These are phyloP conservation scores for Parathielavia appendiculata DNA, from an alignment of 495 filamentous ascomycete genomes.

Conservation along the genomic window DNA sequence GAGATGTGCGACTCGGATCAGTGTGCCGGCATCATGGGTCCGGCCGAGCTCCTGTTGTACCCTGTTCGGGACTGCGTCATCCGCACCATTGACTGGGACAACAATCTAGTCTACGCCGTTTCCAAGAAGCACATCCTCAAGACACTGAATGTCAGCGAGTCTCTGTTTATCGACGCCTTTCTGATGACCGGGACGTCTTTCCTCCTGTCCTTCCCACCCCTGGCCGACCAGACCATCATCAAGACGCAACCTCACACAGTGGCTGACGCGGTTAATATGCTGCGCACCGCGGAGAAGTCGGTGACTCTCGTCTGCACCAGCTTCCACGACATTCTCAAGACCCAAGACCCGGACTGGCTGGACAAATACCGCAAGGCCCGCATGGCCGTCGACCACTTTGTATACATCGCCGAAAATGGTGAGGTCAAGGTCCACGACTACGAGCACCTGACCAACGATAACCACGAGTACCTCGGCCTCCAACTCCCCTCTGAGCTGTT, in stretches of 20 bases:
- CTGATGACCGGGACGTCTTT: constrained; percentile 81
- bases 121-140: constrained; percentile 64
- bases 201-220: constrained; percentile 68
- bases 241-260: constrained; percentile 51
- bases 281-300: constrained; percentile 59
- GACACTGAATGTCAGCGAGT: constrained; percentile 60
- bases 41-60: constrained; percentile 83
- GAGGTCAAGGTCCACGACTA: constrained; percentile 65
- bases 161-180: constrained; percentile 75
- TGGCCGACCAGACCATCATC: constrained; percentile 51
- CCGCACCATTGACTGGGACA: constrained; percentile 66
- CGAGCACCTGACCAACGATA: constrained; percentile 66
- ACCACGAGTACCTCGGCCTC: constrained; percentile 83
- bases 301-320: constrained; percentile 61
- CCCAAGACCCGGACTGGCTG: constrained; percentile 67
- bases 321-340: constrained; percentile 64
- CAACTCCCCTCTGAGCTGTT: constrained; percentile 88
- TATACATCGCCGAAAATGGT: constrained; percentile 69
- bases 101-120: constrained; percentile 61
- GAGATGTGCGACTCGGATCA: constrained; percentile 61
- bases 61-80: constrained; percentile 75
- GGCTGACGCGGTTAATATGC: constrained; percentile 64
- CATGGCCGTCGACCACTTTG: constrained; percentile 81
- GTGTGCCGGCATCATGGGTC: constrained; percentile 74
- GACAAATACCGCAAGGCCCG: constrained; percentile 79